phyloP scores from a whole-genome alignment of 768 basidiomycete genomes.

The Boletus sp. region DNA sequence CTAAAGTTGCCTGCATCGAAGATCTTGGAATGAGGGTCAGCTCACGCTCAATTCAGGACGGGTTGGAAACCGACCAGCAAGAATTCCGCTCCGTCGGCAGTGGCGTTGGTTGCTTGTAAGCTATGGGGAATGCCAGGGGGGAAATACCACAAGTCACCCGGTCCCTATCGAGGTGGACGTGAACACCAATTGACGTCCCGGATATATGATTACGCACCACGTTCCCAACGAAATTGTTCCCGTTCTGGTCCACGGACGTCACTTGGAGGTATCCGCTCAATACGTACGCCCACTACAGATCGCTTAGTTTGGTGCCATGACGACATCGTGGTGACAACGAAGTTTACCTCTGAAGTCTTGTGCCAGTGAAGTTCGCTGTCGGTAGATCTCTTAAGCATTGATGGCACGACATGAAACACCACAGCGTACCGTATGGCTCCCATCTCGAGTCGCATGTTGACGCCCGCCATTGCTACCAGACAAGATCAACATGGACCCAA shows the following conservation, averaged over 20 bases:
- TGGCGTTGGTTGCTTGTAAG: constrained; percentile 47
- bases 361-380: constrained; percentile 43
- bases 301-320: background rate
- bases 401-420: background rate
- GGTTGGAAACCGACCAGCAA: constrained; percentile 33
- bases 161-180: constrained; percentile 20
- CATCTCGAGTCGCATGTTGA: constrained; percentile 38
- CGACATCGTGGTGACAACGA: background rate
- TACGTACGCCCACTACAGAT: constrained; percentile 48
- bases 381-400: background rate
- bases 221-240: constrained; percentile 46
- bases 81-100: constrained; percentile 46
- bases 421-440: constrained; percentile 36
- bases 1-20: constrained; percentile 42
- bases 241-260: constrained; percentile 46
- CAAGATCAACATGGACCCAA: background rate
- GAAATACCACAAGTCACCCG: constrained; percentile 55
- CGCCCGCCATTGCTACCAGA: constrained; percentile 17
- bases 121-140: constrained; percentile 53
- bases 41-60: background rate
- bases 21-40: constrained; percentile 14
- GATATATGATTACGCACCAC: constrained; percentile 34
- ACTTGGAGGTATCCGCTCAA: constrained; percentile 43
- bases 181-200: constrained; percentile 6
- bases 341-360: constrained; percentile 27